Evolutionary conservation across 2,329 filamentous ascomycete species (phyloP).

Genomic region (Apiospora sp.): DNA sequence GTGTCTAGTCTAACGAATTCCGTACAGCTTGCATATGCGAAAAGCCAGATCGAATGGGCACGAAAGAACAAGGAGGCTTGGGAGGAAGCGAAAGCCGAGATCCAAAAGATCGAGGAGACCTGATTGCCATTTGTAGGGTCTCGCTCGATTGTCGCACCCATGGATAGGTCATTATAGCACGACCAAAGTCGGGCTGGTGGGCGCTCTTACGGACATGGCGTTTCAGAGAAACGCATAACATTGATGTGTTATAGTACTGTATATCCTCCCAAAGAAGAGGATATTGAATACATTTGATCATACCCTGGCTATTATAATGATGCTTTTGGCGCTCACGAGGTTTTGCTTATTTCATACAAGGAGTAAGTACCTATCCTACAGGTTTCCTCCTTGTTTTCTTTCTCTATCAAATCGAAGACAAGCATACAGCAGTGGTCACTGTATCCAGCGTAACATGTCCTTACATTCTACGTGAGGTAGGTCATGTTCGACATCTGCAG

Average conservation of each 20-base stretch:
- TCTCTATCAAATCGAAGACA: not conserved
- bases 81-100: conserved; percentile 88
- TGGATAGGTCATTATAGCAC: not conserved
- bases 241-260: conserved; percentile 18
- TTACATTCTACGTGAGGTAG: conserved; percentile 35
- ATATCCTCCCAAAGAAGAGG: not conserved
- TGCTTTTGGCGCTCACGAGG: not conserved
- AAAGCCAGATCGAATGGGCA: conserved; percentile 93
- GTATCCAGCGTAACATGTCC: conserved; percentile 35
- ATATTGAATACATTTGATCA: conserved; percentile 12
- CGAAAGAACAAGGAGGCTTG: conserved; percentile 90
- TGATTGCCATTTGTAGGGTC: conserved; percentile 39
- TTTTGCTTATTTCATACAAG: not conserved
- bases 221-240: not conserved
- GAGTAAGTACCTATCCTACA: not conserved
- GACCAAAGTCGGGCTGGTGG: not conserved
- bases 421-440: not conserved
- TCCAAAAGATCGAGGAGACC: conserved; percentile 82
- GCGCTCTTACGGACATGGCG: conserved; percentile 9
- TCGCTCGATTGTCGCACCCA: not conserved
- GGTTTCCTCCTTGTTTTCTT: not conserved
- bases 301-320: not conserved
- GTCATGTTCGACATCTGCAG: conserved; percentile 31
- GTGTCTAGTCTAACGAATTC: conserved; percentile 38
- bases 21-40: conserved; percentile 83